These are phyloP conservation scores for Hsuehochloa calcarea DNA, from an alignment of 176 grass and related monocot species.

Conservation along the genomic window DNA sequence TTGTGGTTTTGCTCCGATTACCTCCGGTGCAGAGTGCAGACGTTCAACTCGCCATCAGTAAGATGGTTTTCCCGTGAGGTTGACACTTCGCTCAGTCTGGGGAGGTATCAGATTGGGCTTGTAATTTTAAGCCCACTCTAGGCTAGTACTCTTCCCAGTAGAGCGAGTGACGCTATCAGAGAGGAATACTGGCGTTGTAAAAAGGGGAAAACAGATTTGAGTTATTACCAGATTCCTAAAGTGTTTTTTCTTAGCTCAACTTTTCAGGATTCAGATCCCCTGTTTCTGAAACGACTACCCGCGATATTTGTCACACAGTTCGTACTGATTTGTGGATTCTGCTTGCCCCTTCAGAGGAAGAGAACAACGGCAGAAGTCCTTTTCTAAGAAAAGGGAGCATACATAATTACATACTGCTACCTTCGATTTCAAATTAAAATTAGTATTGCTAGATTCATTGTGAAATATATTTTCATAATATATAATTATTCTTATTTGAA, in stretches of 20 bases:
- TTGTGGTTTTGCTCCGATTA: conserved; percentile 27
- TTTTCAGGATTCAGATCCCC: not conserved
- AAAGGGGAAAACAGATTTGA: not conserved
- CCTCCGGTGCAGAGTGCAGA: not conserved
- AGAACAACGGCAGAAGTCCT: not conserved
- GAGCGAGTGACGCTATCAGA: not conserved
- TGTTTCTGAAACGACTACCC: not conserved
- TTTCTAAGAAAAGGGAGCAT: not conserved
- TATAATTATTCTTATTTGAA: too few species aligned
- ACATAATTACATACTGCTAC: too few species aligned
- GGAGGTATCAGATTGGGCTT: too few species aligned
- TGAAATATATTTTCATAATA: too few species aligned
- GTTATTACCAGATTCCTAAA: not conserved
- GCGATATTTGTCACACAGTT: too few species aligned
- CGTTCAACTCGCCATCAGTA: conserved; percentile 20
- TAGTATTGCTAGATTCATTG: too few species aligned
- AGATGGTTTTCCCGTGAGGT: not conserved
- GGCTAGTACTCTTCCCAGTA: too few species aligned
- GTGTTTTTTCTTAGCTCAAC: not conserved
- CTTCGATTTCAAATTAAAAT: too few species aligned
- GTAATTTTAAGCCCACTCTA: too few species aligned
- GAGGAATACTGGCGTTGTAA: not conserved
- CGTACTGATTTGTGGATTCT: not conserved
- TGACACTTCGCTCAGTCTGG: not conserved
- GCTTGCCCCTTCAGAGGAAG: not conserved